Base-by-base conservation (phyloP, 2,329 filamentous ascomycete genomes). In the Aureobasidium musti region DNA sequence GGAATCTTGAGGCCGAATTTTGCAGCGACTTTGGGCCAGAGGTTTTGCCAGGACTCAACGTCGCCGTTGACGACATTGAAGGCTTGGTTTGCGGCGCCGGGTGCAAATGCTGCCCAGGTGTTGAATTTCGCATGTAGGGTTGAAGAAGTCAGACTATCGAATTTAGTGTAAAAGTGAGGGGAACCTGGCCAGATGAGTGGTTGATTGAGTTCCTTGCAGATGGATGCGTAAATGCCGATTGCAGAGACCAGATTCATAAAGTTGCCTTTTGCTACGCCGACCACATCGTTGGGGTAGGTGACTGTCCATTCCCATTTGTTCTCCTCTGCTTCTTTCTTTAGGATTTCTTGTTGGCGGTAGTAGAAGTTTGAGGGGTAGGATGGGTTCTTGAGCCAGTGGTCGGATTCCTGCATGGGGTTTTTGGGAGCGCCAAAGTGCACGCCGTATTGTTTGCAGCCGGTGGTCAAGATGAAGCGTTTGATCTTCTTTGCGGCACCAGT, bases 391-490 rank as follows among this genome's bases (percentile, higher is more conserved):
- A 83, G 73, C 77, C 79, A 80, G 1, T 78, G 78, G 65, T 83
- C 81, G 17, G 76, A 73, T 70, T 85, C 82, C 13, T 77, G 70
- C 75, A 84, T 79, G 1, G 82, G 82, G 68, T 79, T 78, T 67
- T 83, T 83, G 17, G 76, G 72, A 11, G 74, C 75, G 10, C 82
- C 82, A 1, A 84, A 76, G 68, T 85, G 83, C 3, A 84, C 81
- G 28, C 82, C 81, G 70, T 84, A 85, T 63, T 86, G 82, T 70
- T 85, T 85, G 41, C 77, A 73, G 1, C 82, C 82, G 0, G 78
- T 81, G 6, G 82, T 80, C 11, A 85, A 75, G 26, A 84, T 72
- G 66, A 85, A 76, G n/a, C 80, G 77, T 69, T 83, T 82, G 53
- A 84, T 70, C 14, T 76, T 74, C 53, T 76, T 75, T 41, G 75